Percentiles rank a stretch among this genome's conserved stretches.
Conservation (phyloP, 352 stramenopile species). For the Phytophthora melonis region DNA sequence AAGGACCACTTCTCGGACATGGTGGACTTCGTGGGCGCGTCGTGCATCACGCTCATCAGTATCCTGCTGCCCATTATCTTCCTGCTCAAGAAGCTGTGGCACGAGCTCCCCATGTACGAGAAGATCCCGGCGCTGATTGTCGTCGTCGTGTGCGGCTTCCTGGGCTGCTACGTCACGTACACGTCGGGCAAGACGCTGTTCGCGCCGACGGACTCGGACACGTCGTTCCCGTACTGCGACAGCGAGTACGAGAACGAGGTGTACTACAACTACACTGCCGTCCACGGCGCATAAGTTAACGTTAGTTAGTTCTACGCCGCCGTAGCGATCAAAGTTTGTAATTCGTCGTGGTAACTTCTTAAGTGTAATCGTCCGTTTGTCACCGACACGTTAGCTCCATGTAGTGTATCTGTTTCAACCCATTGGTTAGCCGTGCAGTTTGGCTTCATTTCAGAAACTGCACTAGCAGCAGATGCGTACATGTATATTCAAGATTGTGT, state of each 20-base stretch:
- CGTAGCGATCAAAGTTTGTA: slow-evolving; percentile 12
- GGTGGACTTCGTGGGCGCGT: slow-evolving; percentile 47
- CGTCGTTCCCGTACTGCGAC: slow-evolving; percentile 31
- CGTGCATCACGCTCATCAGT: slow-evolving; percentile 45
- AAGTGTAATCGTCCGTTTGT: neutral
- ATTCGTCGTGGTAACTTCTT: slow-evolving; percentile 3
- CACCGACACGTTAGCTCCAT: too few relatives aligned
- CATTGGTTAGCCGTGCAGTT: too few relatives aligned
- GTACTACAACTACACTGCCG: slow-evolving; percentile 37
- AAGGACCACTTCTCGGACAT: slow-evolving; percentile 46
- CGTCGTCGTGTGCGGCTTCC: slow-evolving; percentile 26
- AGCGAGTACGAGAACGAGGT: slow-evolving; percentile 34
- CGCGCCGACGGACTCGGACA: slow-evolving; percentile 25
- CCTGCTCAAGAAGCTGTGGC: slow-evolving; percentile 36
- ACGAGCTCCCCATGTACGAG: slow-evolving; percentile 23
- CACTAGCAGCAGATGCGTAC: too few relatives aligned
- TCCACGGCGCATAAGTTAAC: slow-evolving; percentile 17
- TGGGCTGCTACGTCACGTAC: slow-evolving; percentile 6
- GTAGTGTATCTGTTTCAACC: too few relatives aligned
- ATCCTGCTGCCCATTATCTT: slow-evolving; percentile 32
- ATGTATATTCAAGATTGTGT: too few relatives aligned
- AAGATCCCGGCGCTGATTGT: slow-evolving; percentile 15
- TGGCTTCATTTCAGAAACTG: too few relatives aligned
- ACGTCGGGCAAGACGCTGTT: slow-evolving; percentile 17
- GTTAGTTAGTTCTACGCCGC: neutral